A percentile compares a stretch with the other conserved stretches of the same genome.
Conservation (phyloP, 371 early-diverging fungal genomes). For the Syncephalastrum contaminatum region DNA sequence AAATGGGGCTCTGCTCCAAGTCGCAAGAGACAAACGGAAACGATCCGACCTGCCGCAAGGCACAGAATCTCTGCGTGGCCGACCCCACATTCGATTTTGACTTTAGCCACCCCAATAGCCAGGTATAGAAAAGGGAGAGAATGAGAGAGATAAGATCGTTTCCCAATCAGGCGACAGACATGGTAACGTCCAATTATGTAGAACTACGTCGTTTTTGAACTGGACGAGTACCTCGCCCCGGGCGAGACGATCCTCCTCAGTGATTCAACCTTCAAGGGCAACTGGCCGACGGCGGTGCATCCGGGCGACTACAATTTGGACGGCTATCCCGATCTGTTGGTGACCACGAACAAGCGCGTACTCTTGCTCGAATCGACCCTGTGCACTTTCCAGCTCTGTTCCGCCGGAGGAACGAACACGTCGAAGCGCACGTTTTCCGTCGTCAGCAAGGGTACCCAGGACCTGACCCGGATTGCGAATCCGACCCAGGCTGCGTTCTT, state of each 20-base stretch:
- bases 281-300: constrained; percentile 55
- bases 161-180: too few relatives aligned
- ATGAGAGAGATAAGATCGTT: neutral
- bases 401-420: constrained; percentile 30
- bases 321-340: constrained; percentile 86
- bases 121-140: constrained; percentile 28
- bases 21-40: constrained; percentile 26
- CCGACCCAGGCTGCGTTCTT: constrained; percentile 73
- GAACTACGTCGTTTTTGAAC: constrained; percentile 49
- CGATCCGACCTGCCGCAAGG: constrained; percentile 54
- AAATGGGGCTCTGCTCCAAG: constrained; percentile 74
- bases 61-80: constrained; percentile 68
- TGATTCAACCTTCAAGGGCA: constrained; percentile 55
- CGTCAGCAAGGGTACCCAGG: constrained; percentile 61
- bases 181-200: constrained; percentile 6
- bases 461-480: constrained; percentile 43
- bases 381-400: constrained; percentile 51
- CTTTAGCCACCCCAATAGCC: constrained; percentile 38
- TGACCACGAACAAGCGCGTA: constrained; percentile 52
- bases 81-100: constrained; percentile 75
- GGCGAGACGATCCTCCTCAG: constrained; percentile 46
- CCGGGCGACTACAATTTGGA: constrained; percentile 87
- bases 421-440: constrained; percentile 58
- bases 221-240: constrained; percentile 39
- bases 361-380: constrained; percentile 61